Evolutionary conservation across 2,329 filamentous ascomycete genomes (phyloP).

Genomic region (Botrytis fragariae): DNA sequence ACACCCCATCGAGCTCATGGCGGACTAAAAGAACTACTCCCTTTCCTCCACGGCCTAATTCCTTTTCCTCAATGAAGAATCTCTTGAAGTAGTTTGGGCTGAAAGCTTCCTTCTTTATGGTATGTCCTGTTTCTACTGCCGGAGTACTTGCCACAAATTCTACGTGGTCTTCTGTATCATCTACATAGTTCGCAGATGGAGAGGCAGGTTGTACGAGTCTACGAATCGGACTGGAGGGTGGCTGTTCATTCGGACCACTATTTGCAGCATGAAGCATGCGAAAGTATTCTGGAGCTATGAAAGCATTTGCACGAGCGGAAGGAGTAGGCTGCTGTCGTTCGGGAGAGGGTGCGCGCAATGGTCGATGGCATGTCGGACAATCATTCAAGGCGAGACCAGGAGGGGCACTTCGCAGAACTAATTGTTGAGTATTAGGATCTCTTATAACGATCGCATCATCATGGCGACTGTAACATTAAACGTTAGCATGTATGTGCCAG

Average conservation of each 20-base stretch:
- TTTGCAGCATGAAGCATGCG: slow-evolving; percentile 72
- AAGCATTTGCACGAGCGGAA: slow-evolving; percentile 49
- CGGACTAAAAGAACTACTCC: slow-evolving; percentile 93
- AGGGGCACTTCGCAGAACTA: slow-evolving; percentile 71
- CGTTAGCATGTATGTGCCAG: slow-evolving; percentile 23
- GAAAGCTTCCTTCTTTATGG: slow-evolving; percentile 84
- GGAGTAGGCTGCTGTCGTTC: slow-evolving; percentile 44
- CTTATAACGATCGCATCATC: slow-evolving; percentile 90
- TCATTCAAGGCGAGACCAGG: slow-evolving; percentile 57
- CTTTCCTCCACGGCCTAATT: slow-evolving; percentile 86
- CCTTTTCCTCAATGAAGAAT: slow-evolving; percentile 87
- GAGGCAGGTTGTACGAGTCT: slow-evolving; percentile 41
- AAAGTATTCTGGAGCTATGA: slow-evolving; percentile 91
- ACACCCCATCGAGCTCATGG: slow-evolving; percentile 86
- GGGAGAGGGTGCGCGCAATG: slow-evolving; percentile 47
- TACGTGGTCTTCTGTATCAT: slow-evolving; percentile 24
- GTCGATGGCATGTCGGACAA: slow-evolving; percentile 59
- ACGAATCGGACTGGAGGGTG: slow-evolving; percentile 53
- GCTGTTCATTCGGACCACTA: slow-evolving; percentile 46
- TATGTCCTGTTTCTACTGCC: slow-evolving; percentile 49
- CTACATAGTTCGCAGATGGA: slow-evolving; percentile 31
- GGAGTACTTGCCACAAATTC: slow-evolving; percentile 56
- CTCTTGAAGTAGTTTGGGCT: slow-evolving; percentile 88
- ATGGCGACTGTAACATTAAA: slow-evolving; percentile 64
- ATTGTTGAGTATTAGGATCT: slow-evolving; percentile 78